Evolutionary conservation across 306 rosid species (phyloP), one percentile per base, ranked within the genome.

Genomic region (Hippophae rhamnoides): DNA sequence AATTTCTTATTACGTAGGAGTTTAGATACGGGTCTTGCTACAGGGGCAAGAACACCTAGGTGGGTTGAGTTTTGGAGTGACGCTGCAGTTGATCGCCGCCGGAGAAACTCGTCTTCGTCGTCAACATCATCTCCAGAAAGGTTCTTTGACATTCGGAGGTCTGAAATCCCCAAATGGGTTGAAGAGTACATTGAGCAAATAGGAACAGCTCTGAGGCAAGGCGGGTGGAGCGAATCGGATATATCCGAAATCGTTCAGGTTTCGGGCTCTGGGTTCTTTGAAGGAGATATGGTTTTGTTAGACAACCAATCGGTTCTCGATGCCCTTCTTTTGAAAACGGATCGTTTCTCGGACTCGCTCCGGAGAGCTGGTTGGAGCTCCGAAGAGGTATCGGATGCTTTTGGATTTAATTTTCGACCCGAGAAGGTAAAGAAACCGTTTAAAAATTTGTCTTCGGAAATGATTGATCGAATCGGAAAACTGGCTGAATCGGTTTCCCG

Each of bases 351-450:
- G 41, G 94, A 83, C 7, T 67, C 80, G 38, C 94, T 89, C 23
- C 84, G 94, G 2, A 83, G 81, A 68, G 82, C 96, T 1, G 96
- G 96, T 50, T 89, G 96, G 96, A 89, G 90, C 88, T 81, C 96
- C 60, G 96, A 85, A 42, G 96, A 85, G 46, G 96, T 89, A 0
- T 77, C 90, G 3, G 89, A 85, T n/a, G 96, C 94, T 8, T 53
- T 89, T 52, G 94, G 96, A 1, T 89, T 89, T n/a, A 84, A 89
- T 53, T 81, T 78, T 61, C 94, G 96, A 77, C 86, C 83, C 6
- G 90, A 85, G 71, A 88, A 85, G 86, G 90, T 81, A 59, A 49
- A 76, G 53, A 89, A 81, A 77, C 94, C 81, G 68, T 74, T 67
- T 0, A 83, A 81, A 81, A 89, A 89, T 73, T 80, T 89, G 3